Percentiles rank a stretch among this genome's conserved stretches.
Evolutionary conservation across 2,329 filamentous ascomycete genomes (phyloP).

Genomic region (Xylogone sp.): DNA sequence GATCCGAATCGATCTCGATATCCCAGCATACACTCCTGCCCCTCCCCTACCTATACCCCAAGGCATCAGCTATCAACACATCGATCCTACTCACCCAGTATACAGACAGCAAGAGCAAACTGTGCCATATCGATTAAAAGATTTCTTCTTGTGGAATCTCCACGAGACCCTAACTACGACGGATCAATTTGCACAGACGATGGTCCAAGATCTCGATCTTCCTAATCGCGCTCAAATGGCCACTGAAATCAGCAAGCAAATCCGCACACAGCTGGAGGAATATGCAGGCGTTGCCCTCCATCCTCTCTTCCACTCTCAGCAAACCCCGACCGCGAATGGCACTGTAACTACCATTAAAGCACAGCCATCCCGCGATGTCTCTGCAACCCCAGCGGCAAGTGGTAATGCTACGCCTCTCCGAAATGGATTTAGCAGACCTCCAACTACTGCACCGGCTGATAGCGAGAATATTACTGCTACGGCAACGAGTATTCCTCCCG

Average conservation of each 20-base stretch:
- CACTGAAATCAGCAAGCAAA: constrained; percentile 85
- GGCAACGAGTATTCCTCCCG: constrained; percentile 59
- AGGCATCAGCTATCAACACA: constrained; percentile 50
- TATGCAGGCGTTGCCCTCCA: constrained; percentile 93
- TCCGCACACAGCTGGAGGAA: constrained; percentile 91
- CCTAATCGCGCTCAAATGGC: constrained; percentile 69
- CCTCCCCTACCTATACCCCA: constrained; percentile 61
- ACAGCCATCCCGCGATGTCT: constrained; percentile 31
- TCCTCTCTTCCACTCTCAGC: constrained; percentile 73
- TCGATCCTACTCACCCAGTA: constrained; percentile 70
- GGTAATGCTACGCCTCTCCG: constrained; percentile 55
- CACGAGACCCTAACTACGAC: constrained; percentile 93
- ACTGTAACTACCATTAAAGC: constrained; percentile 28
- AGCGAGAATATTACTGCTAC: constrained; percentile 59
- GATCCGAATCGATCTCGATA: constrained; percentile 93
- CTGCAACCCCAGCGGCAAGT: constrained; percentile 40
- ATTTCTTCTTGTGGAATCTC: constrained; percentile 97
- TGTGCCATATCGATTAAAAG: constrained; percentile 82
- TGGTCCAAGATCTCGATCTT: constrained; percentile 91
- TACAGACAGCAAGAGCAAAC: constrained; percentile 78
- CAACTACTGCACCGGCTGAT: constrained; percentile 37
- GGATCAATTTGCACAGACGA: constrained; percentile 86
- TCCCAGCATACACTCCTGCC: constrained; percentile 70
- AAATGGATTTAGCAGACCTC: constrained; percentile 40
- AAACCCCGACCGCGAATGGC: constrained; percentile 27